Percentiles rank a stretch among this genome's conserved stretches.
Conservation (phyloP, 106 monocot genomes). For the Dendrobium officinale region DNA sequence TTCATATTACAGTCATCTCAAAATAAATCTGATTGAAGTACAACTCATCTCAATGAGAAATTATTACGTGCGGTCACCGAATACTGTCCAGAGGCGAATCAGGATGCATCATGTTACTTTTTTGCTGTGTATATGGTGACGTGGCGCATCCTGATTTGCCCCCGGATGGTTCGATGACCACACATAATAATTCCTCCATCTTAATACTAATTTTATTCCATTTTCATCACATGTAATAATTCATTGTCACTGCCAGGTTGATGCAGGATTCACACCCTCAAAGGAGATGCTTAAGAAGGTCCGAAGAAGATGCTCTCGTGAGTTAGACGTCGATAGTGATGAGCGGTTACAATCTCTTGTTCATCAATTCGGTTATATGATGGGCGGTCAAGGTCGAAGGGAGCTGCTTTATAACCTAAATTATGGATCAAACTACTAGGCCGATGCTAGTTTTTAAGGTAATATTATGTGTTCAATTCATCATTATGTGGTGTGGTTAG, state of each 20-base stretch:
- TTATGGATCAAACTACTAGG: conserved; percentile 38
- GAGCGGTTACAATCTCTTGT: conserved; percentile 41
- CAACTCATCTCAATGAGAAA: no score
- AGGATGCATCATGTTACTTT: no score
- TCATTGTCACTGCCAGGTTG: conserved; percentile 18
- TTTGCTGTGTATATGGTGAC: no score
- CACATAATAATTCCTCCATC: no score
- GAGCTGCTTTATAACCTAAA: conserved; percentile 59
- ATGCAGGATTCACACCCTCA: conserved; percentile 59
- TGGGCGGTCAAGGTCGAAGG: conserved; percentile 57
- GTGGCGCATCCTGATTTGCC: no score
- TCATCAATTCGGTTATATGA: conserved; percentile 29
- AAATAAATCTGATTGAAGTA: no score
- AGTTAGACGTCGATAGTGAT: conserved; percentile 43
- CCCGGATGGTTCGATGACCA: no score
- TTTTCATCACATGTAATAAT: not conserved
- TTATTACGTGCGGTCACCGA: no score
- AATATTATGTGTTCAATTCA: not conserved
- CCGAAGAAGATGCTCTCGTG: conserved; percentile 53
- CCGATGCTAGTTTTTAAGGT: conserved; percentile 3
- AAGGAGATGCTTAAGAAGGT: conserved; percentile 52
- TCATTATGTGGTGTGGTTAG: no score
- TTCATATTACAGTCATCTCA: no score
- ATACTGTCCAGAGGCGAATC: no score
- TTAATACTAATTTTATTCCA: not conserved